Evolutionary conservation across 1,284 basidiomycete genomes (phyloP).

Genomic region (Ceratobasidium sp.): DNA sequence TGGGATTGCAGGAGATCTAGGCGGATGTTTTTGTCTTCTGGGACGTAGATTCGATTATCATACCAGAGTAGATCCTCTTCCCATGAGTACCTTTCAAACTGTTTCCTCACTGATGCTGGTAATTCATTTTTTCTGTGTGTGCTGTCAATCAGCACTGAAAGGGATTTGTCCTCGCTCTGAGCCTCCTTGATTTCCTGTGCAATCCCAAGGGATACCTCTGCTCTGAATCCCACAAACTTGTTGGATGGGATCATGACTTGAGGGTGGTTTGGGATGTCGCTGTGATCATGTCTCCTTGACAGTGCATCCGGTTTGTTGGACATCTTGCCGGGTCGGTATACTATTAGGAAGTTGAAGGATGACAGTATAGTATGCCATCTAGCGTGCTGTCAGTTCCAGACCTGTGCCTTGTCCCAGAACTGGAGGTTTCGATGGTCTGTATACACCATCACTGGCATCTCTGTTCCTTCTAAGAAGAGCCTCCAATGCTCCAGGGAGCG

Average conservation of each 20-base stretch:
- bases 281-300: constrained; percentile 48
- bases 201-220: neutral
- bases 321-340: constrained; percentile 50
- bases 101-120: too few species aligned
- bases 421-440: constrained; percentile 10
- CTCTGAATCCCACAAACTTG: neutral
- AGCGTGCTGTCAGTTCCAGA: constrained; percentile 48
- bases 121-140: neutral
- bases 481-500: constrained; percentile 49
- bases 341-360: constrained; percentile 45
- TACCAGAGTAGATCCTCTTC: too few species aligned
- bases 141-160: neutral
- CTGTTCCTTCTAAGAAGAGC: constrained; percentile 48
- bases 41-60: too few species aligned
- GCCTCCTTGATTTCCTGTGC: neutral
- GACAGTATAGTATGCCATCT: constrained; percentile 49
- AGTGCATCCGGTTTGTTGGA: constrained; percentile 51
- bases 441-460: neutral
- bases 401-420: neutral
- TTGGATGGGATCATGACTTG: constrained; percentile 15
- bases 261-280: neutral
- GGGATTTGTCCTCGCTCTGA: constrained; percentile 2
- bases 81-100: too few species aligned
- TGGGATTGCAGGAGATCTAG: neutral
- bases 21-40: too few species aligned